Evolutionary conservation across 371 early-diverging fungal genomes (phyloP).

Genomic region (Lichtheimia corymbifera): DNA sequence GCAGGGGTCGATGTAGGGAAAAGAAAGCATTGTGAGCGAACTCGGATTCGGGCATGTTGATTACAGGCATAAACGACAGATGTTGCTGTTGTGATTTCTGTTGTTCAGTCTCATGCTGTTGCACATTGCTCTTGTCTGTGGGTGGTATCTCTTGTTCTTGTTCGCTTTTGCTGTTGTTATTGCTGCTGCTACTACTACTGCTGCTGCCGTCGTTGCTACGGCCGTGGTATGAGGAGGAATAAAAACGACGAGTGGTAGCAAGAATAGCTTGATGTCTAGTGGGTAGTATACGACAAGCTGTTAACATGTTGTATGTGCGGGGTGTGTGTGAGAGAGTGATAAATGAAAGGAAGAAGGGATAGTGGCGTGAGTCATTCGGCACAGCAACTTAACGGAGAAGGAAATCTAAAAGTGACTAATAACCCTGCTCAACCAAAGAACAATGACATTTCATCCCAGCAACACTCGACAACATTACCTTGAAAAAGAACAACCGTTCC

Average conservation of each 20-base stretch:
- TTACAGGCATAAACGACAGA: conserved; percentile 45
- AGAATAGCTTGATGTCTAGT: too few relatives aligned
- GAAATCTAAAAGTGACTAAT: too few relatives aligned
- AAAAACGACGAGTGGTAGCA: background rate
- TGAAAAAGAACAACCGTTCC: too few relatives aligned
- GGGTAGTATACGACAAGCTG: too few relatives aligned
- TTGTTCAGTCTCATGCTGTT: background rate
- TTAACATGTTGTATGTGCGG: too few relatives aligned
- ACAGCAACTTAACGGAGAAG: too few relatives aligned
- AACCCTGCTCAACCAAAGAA: too few relatives aligned
- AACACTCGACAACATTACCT: too few relatives aligned
- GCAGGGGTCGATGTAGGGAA: conserved; percentile 48
- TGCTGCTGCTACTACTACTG: background rate
- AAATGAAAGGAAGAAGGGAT: too few relatives aligned
- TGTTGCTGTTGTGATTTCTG: background rate
- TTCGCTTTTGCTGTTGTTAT: conserved; percentile 2
- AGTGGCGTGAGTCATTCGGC: too few relatives aligned
- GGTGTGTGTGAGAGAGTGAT: too few relatives aligned
- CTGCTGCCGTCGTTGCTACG: conserved; percentile 1
- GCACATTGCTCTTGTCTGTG: background rate
- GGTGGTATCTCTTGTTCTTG: background rate
- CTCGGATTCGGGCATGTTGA: conserved; percentile 53
- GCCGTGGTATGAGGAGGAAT: conserved; percentile 10
- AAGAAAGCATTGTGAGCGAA: conserved; percentile 53
- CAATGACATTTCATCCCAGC: too few relatives aligned